phyloP scores from a whole-genome alignment of 768 basidiomycete species.

The Kwoniella sp. region DNA sequence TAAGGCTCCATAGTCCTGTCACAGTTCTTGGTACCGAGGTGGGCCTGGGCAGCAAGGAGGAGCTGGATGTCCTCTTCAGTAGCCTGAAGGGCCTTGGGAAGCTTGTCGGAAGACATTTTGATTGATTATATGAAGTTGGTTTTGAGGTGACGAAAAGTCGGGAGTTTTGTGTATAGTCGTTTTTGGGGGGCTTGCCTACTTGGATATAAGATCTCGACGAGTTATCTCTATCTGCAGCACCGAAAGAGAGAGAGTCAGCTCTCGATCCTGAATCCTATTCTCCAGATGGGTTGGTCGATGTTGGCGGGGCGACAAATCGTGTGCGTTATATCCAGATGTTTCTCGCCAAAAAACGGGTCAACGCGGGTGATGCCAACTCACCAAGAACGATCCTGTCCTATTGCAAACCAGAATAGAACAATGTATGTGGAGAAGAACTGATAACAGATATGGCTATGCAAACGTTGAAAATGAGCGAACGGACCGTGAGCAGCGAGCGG shows the following conservation, averaged over 20 bases:
- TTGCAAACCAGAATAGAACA: conserved; percentile 38
- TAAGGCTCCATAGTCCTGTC: conserved; percentile 99
- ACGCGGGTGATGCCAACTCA: no score
- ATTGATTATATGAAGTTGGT: conserved; percentile 18
- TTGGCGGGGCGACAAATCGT: no score
- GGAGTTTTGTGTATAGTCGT: conserved; percentile 5
- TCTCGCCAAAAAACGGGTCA: no score
- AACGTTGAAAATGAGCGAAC: background rate
- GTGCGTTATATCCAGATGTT: no score
- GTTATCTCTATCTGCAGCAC: conserved; percentile 5
- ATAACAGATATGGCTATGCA: background rate
- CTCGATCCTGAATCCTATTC: background rate
- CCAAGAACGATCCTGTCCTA: conserved; percentile 26
- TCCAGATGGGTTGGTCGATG: no score
- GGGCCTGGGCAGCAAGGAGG: conserved; percentile 90
- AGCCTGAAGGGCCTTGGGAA: conserved; percentile 87
- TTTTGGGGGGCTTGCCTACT: conserved; percentile 51
- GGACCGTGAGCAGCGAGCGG: background rate
- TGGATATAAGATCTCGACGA: conserved; percentile 41
- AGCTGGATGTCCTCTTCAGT: conserved; percentile 98
- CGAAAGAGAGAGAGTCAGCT: background rate
- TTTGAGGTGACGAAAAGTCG: conserved; percentile 5
- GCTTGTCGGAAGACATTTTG: conserved; percentile 63
- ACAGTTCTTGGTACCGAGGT: conserved; percentile 98
- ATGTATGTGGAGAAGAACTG: conserved; percentile 9